Evolutionary conservation across 768 basidiomycete species (phyloP).

Genomic region (Lactifluus rugatus): DNA sequence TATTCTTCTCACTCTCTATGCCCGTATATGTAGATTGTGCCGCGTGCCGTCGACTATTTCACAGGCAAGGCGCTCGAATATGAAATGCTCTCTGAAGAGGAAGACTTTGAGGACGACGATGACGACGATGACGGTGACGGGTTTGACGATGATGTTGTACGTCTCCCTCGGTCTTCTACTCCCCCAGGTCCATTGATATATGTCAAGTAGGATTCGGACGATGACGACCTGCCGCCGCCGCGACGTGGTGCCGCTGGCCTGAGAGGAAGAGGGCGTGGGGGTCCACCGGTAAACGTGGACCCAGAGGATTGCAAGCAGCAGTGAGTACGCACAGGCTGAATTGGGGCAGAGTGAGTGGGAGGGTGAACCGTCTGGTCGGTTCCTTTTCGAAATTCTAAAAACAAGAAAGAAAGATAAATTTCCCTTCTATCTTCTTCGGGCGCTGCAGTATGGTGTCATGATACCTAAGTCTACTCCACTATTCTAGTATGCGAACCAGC

Average conservation of each 20-base stretch:
- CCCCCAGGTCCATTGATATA: slow-evolving; percentile 7
- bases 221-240: slow-evolving; percentile 51
- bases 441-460: neutral
- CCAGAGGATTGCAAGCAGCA: slow-evolving; percentile 92
- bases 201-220: slow-evolving; percentile 51
- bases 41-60: slow-evolving; percentile 94
- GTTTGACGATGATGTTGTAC: slow-evolving; percentile 49
- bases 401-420: neutral
- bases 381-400: neutral
- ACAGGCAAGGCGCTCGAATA: slow-evolving; percentile 92
- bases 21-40: slow-evolving; percentile 62
- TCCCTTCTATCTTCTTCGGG: neutral
- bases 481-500: slow-evolving; percentile 1
- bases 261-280: slow-evolving; percentile 37
- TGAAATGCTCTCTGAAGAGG: slow-evolving; percentile 37
- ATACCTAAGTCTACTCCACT: slow-evolving; percentile 8
- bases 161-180: slow-evolving; percentile 16
- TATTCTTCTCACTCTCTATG: neutral
- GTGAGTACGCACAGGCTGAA: slow-evolving; percentile 30
- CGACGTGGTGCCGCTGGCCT: slow-evolving; percentile 30
- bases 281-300: slow-evolving; percentile 43
- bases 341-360: neutral
- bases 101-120: slow-evolving; percentile 44
- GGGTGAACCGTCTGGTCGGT: neutral
- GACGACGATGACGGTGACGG: slow-evolving; percentile 52